Evolutionary conservation across 768 basidiomycete species (phyloP).

Genomic region (Infundibulicybe gibba): DNA sequence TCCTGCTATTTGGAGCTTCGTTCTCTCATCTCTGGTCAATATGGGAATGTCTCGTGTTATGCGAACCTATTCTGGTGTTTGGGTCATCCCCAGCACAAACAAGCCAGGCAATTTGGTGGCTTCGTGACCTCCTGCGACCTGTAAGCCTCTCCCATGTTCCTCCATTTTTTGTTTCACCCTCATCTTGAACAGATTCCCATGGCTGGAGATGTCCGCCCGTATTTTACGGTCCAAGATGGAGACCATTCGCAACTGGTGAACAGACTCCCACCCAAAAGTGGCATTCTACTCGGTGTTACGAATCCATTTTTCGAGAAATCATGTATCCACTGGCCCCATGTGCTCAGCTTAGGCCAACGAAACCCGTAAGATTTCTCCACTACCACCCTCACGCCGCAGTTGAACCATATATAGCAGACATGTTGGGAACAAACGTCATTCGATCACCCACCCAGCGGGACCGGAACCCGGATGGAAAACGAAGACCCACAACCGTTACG

Average conservation of each 20-base stretch:
- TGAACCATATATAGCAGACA: not conserved
- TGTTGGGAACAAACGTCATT: too few species aligned
- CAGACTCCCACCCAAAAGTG: conserved; percentile 74
- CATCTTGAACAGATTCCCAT: conserved; percentile 62
- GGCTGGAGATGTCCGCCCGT: conserved; percentile 84
- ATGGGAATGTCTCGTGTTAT: conserved; percentile 93
- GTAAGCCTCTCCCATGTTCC: conserved; percentile 31
- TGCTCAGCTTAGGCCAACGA: conserved; percentile 62
- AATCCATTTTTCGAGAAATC: conserved; percentile 83
- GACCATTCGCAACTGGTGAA: conserved; percentile 77
- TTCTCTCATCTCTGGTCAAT: conserved; percentile 73
- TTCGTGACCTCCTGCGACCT: conserved; percentile 83
- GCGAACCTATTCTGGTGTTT: conserved; percentile 86
- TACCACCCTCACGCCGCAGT: not conserved
- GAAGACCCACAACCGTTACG: conserved; percentile 75
- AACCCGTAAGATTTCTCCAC: conserved; percentile 30
- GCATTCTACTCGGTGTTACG: conserved; percentile 79
- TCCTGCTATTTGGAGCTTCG: conserved; percentile 60
- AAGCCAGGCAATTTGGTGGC: conserved; percentile 90
- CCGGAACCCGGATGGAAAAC: conserved; percentile 75
- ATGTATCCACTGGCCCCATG: conserved; percentile 84
- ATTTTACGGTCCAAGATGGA: conserved; percentile 95
- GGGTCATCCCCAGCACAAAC: conserved; percentile 76
- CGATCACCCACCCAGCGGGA: conserved; percentile 34
- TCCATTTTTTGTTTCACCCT: conserved; percentile 1